Evolutionary conservation across 768 basidiomycete species (phyloP).

Genomic region (Hortiboletus flavorubellus): DNA sequence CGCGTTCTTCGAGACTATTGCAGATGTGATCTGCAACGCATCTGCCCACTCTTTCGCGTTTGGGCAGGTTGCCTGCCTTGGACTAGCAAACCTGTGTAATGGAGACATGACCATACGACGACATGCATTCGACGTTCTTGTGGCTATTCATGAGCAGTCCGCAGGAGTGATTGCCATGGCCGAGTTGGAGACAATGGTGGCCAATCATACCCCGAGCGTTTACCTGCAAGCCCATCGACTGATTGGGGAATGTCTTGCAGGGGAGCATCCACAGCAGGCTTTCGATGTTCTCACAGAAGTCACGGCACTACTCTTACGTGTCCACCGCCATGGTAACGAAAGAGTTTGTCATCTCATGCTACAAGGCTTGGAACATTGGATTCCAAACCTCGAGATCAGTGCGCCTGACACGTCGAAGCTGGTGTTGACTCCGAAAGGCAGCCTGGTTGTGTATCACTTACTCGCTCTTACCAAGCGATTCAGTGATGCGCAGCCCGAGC

Average conservation of each 20-base stretch:
- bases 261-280: slow-evolving; percentile 67
- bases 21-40: slow-evolving; percentile 58
- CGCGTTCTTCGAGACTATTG: slow-evolving; percentile 76
- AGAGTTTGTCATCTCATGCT: slow-evolving; percentile 60
- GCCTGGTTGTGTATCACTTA: slow-evolving; percentile 71
- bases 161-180: slow-evolving; percentile 67
- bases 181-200: slow-evolving; percentile 69
- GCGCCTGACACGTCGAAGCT: slow-evolving; percentile 44
- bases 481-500: slow-evolving; percentile 70
- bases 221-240: slow-evolving; percentile 79
- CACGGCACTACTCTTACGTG: slow-evolving; percentile 65
- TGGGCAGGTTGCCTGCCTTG: slow-evolving; percentile 71
- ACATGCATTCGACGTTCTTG: slow-evolving; percentile 77
- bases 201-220: slow-evolving; percentile 68
- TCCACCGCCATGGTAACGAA: slow-evolving; percentile 48
- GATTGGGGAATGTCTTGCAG: slow-evolving; percentile 75
- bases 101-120: slow-evolving; percentile 58
- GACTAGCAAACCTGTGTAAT: slow-evolving; percentile 83
- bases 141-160: slow-evolving; percentile 64
- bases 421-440: slow-evolving; percentile 43
- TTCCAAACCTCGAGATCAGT: slow-evolving; percentile 57
- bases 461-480: slow-evolving; percentile 80
- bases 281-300: slow-evolving; percentile 66
- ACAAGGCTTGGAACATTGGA: slow-evolving; percentile 82
- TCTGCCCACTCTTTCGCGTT: slow-evolving; percentile 63